Evolutionary conservation across 2,329 filamentous ascomycete genomes (phyloP).

Genomic region (Fusarium sp.): DNA sequence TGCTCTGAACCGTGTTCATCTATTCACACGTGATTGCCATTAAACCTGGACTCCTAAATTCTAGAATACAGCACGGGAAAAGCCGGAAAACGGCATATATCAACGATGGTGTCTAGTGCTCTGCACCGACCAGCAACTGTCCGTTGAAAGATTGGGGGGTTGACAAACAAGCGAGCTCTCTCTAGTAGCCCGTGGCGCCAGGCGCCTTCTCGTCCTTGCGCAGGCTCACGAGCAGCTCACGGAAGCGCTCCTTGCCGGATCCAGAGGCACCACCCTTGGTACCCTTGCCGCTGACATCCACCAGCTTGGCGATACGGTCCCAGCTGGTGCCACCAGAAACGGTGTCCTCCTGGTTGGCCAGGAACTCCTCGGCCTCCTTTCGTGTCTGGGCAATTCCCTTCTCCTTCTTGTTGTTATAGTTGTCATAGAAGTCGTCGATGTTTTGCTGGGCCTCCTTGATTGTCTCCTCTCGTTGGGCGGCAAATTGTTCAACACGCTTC

Average conservation of each 20-base stretch:
- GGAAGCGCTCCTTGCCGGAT: conserved; percentile 95
- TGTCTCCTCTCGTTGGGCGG: conserved; percentile 84
- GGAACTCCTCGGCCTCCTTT: conserved; percentile 93
- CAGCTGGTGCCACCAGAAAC: conserved; percentile 96
- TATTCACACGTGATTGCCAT: conserved; percentile 48
- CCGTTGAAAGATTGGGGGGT: not conserved
- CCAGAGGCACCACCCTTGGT: conserved; percentile 86
- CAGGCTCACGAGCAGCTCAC: conserved; percentile 87
- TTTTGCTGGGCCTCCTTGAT: conserved; percentile 91
- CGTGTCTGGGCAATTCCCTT: conserved; percentile 90
- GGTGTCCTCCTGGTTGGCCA: conserved; percentile 89
- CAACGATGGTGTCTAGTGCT: conserved; percentile 35
- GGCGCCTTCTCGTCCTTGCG: conserved; percentile 92
- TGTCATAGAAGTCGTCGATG: conserved; percentile 99
- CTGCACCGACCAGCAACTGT: conserved; percentile 35
- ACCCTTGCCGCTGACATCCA: conserved; percentile 97
- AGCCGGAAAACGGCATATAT: conserved; percentile 39
- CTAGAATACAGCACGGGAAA: conserved; percentile 46
- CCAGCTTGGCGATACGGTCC: conserved; percentile 97
- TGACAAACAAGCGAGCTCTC: conserved; percentile 2
- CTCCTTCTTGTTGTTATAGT: conserved; percentile 98
- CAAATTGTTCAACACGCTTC: conserved; percentile 87
- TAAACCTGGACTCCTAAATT: conserved; percentile 48
- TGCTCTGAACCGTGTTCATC: conserved; percentile 34
- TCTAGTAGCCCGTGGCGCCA: conserved; percentile 72